Evolutionary conservation across 179 eudicot species (phyloP).

Genomic region (Actinidia arguta): DNA sequence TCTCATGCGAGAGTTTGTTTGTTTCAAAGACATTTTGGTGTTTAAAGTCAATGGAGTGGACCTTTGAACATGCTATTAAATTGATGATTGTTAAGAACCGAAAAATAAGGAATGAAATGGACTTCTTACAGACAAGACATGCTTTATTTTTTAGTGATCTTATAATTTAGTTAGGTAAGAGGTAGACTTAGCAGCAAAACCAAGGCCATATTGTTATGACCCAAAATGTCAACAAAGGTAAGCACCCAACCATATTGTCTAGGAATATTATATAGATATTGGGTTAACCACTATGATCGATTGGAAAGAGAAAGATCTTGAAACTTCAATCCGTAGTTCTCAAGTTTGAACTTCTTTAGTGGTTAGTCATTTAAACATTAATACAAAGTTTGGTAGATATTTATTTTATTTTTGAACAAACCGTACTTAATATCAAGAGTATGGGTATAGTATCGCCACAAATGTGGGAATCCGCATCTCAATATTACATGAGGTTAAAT

Average conservation of each 20-base stretch:
- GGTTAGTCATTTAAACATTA: too few relatives aligned
- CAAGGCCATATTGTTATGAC: slow-evolving; percentile 20
- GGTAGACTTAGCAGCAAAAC: slow-evolving; percentile 15
- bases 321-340: too few relatives aligned
- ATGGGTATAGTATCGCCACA: too few relatives aligned
- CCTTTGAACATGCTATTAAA: slow-evolving; percentile 9
- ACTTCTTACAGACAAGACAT: slow-evolving; percentile 14
- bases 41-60: slow-evolving; percentile 27
- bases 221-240: slow-evolving; percentile 39
- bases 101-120: slow-evolving; percentile 17
- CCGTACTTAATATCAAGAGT: too few relatives aligned
- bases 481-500: too few relatives aligned
- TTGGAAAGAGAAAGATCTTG: too few relatives aligned
- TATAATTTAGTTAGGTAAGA: slow-evolving; percentile 8
- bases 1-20: slow-evolving; percentile 12
- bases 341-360: too few relatives aligned
- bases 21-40: not conserved
- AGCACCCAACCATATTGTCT: slow-evolving; percentile 18
- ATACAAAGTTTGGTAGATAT: too few relatives aligned
- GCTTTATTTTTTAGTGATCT: slow-evolving; percentile 4
- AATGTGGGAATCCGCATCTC: too few relatives aligned
- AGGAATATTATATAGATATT: not conserved
- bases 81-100: slow-evolving; percentile 3
- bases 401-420: too few relatives aligned
- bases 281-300: too few relatives aligned